These are phyloP conservation scores for Taiozyma sp. DNA, from an alignment of 1,139 yeast genomes.

Conservation along the genomic window DNA sequence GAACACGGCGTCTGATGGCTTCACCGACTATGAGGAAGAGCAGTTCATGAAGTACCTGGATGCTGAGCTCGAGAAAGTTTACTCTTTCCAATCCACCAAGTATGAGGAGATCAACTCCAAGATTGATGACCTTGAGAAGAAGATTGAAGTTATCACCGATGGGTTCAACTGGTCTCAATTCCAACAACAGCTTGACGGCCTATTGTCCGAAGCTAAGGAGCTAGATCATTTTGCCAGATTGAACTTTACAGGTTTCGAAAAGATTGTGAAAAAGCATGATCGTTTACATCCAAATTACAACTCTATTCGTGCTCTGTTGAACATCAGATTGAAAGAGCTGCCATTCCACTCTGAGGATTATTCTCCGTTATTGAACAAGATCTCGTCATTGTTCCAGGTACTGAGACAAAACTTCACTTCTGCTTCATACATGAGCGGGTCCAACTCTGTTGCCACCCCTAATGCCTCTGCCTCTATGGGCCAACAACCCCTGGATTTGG, in stretches of 20 bases:
- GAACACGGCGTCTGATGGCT: slow-evolving; percentile 50
- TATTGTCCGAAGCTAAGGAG: slow-evolving; percentile 73
- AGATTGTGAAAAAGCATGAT: slow-evolving; percentile 95
- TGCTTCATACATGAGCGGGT: slow-evolving; percentile 25
- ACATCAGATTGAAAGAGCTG: slow-evolving; percentile 79
- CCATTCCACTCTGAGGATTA: slow-evolving; percentile 96
- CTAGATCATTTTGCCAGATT: slow-evolving; percentile 86
- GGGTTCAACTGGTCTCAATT: slow-evolving; percentile 48
- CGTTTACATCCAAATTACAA: slow-evolving; percentile 74
- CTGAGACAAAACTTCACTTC: slow-evolving; percentile 59
- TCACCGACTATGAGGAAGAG: slow-evolving; percentile 83
- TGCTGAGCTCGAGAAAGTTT: slow-evolving; percentile 87
- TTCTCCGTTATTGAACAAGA: slow-evolving; percentile 81
- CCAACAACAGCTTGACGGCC: slow-evolving; percentile 65
- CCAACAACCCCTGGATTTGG: slow-evolving; percentile 33
- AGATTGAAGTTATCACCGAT: slow-evolving; percentile 27
- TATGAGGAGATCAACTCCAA: slow-evolving; percentile 66
- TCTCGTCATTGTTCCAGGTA: slow-evolving; percentile 79
- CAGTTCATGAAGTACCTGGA: slow-evolving; percentile 80
- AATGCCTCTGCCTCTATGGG: slow-evolving; percentile 24
- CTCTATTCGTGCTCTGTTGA: slow-evolving; percentile 82
- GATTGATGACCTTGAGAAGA: slow-evolving; percentile 58
- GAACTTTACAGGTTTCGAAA: slow-evolving; percentile 91
- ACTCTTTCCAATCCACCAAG: slow-evolving; percentile 71
- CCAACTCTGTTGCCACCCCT: slow-evolving; percentile 22